Conservation (phyloP, 768 basidiomycete species). For the Suillus sp. region DNA sequence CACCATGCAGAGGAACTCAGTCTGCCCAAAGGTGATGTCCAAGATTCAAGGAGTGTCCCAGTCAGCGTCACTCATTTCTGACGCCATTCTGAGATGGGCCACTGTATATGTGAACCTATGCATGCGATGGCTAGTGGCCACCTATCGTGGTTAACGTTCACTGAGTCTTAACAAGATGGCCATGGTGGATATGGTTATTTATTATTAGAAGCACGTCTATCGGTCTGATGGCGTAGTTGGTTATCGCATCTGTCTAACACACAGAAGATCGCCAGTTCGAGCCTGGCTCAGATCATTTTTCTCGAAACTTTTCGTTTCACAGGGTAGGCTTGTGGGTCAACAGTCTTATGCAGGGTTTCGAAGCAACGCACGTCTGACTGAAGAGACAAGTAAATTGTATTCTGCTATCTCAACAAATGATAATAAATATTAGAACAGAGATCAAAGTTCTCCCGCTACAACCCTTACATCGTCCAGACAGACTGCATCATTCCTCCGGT, state of each 20-base stretch:
- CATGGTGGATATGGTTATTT: not conserved
- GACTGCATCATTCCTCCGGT: not conserved
- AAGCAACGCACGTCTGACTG: not conserved
- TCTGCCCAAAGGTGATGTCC: no score
- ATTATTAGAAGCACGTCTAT: no score
- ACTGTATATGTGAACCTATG: no score
- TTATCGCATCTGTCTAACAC: conserved; percentile 86
- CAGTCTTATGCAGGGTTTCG: not conserved
- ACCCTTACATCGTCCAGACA: not conserved
- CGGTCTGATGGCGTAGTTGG: conserved; percentile 72
- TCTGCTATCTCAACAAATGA: not conserved
- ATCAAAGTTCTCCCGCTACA: not conserved
- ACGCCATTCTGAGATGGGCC: no score
- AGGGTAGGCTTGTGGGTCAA: no score
- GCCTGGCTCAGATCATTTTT: conserved; percentile 50
- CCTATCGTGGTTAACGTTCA: no score
- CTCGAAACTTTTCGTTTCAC: not conserved
- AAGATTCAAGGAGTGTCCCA: no score
- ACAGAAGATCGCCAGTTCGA: conserved; percentile 78
- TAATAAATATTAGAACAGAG: not conserved
- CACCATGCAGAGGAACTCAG: no score
- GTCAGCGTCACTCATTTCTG: no score
- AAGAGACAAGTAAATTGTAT: not conserved
- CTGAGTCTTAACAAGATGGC: no score
- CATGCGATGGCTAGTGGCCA: no score